Percentiles rank a stretch among this genome's conserved stretches.
phyloP scores from a whole-genome alignment of 1,139 yeast species.

The Komagataea norvegica region DNA sequence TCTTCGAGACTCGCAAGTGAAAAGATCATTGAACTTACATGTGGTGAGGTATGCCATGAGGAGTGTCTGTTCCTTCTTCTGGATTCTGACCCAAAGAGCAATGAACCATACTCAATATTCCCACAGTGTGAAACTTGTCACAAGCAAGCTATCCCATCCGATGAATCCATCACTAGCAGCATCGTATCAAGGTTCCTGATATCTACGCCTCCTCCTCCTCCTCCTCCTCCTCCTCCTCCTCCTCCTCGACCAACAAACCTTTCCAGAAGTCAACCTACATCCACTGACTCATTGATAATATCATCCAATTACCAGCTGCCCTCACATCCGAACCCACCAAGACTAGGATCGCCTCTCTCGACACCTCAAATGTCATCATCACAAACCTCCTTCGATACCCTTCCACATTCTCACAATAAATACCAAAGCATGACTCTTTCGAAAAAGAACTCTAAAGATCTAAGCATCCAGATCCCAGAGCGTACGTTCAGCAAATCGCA shows the following conservation, averaged over 20 bases:
- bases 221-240: too few relatives aligned
- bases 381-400: background rate
- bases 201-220: too few relatives aligned
- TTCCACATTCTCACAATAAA: conserved; percentile 1
- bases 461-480: conserved; percentile 21
- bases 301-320: conserved; percentile 12
- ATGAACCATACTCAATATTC: conserved; percentile 21
- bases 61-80: conserved; percentile 32
- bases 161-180: conserved; percentile 24
- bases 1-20: conserved; percentile 27
- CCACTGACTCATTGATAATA: conserved; percentile 10
- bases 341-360: conserved; percentile 4
- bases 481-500: conserved; percentile 3
- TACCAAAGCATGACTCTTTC: conserved; percentile 20
- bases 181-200: conserved; percentile 25
- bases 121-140: conserved; percentile 29
- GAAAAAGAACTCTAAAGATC: conserved; percentile 23
- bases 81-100: conserved; percentile 17
- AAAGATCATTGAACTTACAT: conserved; percentile 29
- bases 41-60: conserved; percentile 34
- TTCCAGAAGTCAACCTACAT: too few relatives aligned
- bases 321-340: background rate
- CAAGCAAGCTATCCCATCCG: conserved; percentile 28
- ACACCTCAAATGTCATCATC: background rate
- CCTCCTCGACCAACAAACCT: too few relatives aligned